Percentiles rank a stretch among this genome's conserved stretches.
These are phyloP conservation scores for Colletotrichum liaoningense DNA, from an alignment of 2,329 filamentous ascomycete genomes.

Conservation along the genomic window DNA sequence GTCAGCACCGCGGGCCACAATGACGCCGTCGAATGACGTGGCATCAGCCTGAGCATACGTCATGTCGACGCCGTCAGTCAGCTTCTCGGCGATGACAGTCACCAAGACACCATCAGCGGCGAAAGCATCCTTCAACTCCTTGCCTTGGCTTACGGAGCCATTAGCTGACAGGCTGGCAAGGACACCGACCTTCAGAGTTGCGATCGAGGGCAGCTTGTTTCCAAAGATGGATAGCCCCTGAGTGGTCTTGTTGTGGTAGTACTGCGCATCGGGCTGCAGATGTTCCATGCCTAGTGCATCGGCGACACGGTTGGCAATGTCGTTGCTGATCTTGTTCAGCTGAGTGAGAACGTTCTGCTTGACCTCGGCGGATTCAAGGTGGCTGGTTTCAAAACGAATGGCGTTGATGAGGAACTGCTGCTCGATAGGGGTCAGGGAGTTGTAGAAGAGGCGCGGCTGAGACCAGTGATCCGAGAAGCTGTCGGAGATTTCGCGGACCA, in stretches of 20 bases:
- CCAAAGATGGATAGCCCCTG: conserved; percentile 69
- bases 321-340: conserved; percentile 75
- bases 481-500: conserved; percentile 68
- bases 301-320: conserved; percentile 74
- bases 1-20: conserved; percentile 67
- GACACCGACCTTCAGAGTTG: conserved; percentile 72
- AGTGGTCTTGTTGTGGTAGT: conserved; percentile 78
- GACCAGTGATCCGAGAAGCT: conserved; percentile 80
- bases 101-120: conserved; percentile 64
- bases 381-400: conserved; percentile 76
- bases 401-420: conserved; percentile 80
- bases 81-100: conserved; percentile 69
- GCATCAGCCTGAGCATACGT: conserved; percentile 76
- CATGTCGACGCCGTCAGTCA: conserved; percentile 65
- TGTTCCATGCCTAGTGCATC: conserved; percentile 68
- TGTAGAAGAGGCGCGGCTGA: conserved; percentile 79
- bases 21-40: conserved; percentile 70
- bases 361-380: conserved; percentile 67
- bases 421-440: conserved; percentile 73
- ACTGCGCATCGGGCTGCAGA: conserved; percentile 69
- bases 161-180: conserved; percentile 59
- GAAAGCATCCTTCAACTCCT: conserved; percentile 61
- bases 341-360: conserved; percentile 75
- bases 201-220: conserved; percentile 67
- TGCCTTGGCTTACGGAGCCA: conserved; percentile 60